phyloP scores from a whole-genome alignment of 257 asterid species.

The Gentiana macrophylla region DNA sequence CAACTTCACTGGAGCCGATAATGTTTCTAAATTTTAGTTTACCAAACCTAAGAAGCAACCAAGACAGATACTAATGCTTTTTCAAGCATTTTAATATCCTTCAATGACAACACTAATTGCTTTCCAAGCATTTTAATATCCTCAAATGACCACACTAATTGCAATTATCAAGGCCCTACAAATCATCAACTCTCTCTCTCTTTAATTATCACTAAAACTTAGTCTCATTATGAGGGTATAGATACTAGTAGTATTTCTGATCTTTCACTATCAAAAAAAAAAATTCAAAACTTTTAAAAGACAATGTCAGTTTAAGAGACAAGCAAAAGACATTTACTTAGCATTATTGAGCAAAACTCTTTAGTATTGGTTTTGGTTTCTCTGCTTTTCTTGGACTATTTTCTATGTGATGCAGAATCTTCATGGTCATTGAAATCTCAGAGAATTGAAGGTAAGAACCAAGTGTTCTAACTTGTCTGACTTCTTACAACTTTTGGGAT shows the following conservation, averaged over 20 bases:
- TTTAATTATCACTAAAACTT: not conserved
- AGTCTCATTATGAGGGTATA: not conserved
- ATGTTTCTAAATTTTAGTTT: conserved; percentile 1
- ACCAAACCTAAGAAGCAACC: conserved; percentile 18
- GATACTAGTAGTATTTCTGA: conserved; percentile 3
- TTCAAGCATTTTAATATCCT: not conserved
- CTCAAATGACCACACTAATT: not conserved
- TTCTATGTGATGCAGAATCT: not conserved
- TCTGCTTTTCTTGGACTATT: conserved; percentile 1
- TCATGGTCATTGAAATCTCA: not conserved
- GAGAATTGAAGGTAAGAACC: conserved; percentile 4
- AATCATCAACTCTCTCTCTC: conserved; percentile 2
- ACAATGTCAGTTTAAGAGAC: conserved; percentile 1
- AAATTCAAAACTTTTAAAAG: too few species aligned
- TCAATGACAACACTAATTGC: conserved; percentile 5
- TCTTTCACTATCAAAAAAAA: conserved; percentile 8
- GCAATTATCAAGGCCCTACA: not conserved
- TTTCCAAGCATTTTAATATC: conserved; percentile 9
- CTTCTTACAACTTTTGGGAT: not conserved
- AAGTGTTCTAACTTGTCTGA: not conserved
- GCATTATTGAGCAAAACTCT: conserved; percentile 4
- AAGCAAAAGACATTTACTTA: not conserved
- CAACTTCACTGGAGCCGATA: conserved; percentile 5
- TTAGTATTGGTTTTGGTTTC: not conserved
- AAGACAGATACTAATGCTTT: conserved; percentile 7